Base-by-base conservation (phyloP, 257 asterid genomes). In the Coffea canephora region DNA sequence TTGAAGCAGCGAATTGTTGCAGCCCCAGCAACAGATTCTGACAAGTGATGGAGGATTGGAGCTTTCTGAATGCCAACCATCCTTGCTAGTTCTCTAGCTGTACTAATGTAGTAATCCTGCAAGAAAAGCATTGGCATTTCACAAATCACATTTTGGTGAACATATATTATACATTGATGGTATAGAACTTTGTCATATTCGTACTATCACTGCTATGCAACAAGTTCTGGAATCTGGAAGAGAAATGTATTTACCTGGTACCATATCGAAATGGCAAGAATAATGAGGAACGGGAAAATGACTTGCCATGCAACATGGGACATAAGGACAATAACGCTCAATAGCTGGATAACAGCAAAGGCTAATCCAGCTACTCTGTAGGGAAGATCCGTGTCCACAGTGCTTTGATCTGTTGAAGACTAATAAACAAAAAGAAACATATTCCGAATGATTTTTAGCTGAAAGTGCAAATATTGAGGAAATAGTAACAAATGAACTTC, bases 371-470 rank as follows among this genome's bases (percentile, higher is more conserved):
- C 97, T 80, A 94, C 45, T 78, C 98, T 79, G 86, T 88, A 94
- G 0, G 98, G 96, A 76, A 92, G 90, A 81, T 94, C 97, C 2
- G 96, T 92, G 81, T 94, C 98, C 81, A 91, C 89, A 45, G 83
- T 78, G 91, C 96, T 89, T 83, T 93, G 98, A 88, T 93, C 98
- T n/a, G 96, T 90, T 0, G 98, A 93, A 70, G 94, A 86, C 97
- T 93, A 87, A 46, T 70, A 73, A 83, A 74, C 73, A 39, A 77
- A 8, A 77, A 73, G 65, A 4, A 49, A 39, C 16, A 23, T 27
- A 69, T 75, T 83, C 34, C 78, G 80, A 70, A 71, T 19, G 34
- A 16, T n/a, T 45, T 41, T 55, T 69, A 69, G 46, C 18, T 59
- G 57, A 31, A 7, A 70, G 39, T 25, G 43, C 55, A n/a, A 16